A percentile compares a stretch with the other conserved stretches of the same genome.
These are phyloP conservation scores for Mycena venus DNA, from an alignment of 768 basidiomycete species.

Conservation along the genomic window DNA sequence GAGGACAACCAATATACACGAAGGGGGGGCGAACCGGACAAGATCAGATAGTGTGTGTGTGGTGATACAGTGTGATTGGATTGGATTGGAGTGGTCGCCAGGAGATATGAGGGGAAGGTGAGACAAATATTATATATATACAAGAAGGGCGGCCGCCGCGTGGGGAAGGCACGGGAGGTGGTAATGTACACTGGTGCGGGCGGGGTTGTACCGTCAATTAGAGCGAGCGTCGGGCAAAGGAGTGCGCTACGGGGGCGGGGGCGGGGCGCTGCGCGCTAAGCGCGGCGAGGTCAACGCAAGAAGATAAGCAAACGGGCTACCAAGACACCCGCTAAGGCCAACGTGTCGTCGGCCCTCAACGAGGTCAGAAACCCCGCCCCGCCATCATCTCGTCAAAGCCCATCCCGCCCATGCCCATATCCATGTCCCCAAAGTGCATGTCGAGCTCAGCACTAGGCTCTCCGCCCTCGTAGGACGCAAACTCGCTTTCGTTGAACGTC, in stretches of 20 bases:
- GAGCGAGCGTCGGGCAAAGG: constrained; percentile 1
- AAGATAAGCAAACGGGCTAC: not conserved
- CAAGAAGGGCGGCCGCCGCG: constrained; percentile 18
- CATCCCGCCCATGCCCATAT: constrained; percentile 4
- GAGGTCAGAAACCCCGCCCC: constrained; percentile 14
- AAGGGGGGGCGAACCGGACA: not conserved
- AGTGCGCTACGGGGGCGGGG: not conserved
- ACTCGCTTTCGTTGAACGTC: not conserved
- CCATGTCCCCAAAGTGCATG: not conserved
- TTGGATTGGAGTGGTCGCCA: constrained; percentile 8
- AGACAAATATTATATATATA: not conserved
- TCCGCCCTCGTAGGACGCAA: not conserved
- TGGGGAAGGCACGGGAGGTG: not conserved
- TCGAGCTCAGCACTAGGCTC: not conserved
- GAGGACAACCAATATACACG: not conserved
- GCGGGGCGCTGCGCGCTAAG: not conserved
- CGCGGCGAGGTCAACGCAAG: not conserved
- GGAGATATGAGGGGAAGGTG: not conserved
- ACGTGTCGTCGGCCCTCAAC: not conserved
- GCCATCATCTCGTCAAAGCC: constrained; percentile 27
- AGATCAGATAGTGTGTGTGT: not conserved
- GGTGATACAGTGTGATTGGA: constrained; percentile 26
- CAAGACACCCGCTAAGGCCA: not conserved
- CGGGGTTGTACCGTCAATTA: not conserved
- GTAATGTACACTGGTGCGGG: not conserved